Base-by-base conservation (phyloP, 768 basidiomycete species). In the Phylloporus sp. region DNA sequence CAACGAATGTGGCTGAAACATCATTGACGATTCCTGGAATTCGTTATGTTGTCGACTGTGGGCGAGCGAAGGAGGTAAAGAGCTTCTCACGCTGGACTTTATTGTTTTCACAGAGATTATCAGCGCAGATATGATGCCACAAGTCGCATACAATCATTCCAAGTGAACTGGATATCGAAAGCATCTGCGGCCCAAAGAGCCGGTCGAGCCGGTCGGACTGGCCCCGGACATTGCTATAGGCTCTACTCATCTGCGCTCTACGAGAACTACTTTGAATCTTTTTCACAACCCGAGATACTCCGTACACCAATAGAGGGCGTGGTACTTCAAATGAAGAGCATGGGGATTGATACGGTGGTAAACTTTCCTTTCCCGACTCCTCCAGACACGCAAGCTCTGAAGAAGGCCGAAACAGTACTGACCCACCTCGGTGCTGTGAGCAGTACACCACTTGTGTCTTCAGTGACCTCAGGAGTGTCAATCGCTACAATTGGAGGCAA, bases 301-400 rank as follows among this genome's bases (percentile, higher is more conserved):
- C 87, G 95, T 22, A 93, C 91, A 74, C 95, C 97, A 0, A 95
- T 98, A 59, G 97, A 98, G 60, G 95, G 94, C 2, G 86, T 98
- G 22, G 90, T 98, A 9, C 76, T 98, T 28, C 95, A 97, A 69
- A 97, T 99, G 95, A 99, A 99, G 76, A 86, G 84, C 68, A 97
- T 99, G 94, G 91, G 95, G 64, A 95, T 99, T 52, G 94, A 98
- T 62, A 79, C 91, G 1, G 92, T 98, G 34, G 77, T 91, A 59
- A 98, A 98, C 72, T 99, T 99, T 69, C 97, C 97, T 15, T 98
- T 98, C 72, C 97, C 97, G 1, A 97, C 97, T 0, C 88, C 95
- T 13, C 97, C 97, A 0, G 91, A 97, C 67, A 81, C 86, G 32
- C 61, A 69, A 10, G 79, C 82, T 5, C 75, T 99, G 39, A 78